Base-by-base conservation (phyloP, 2,329 filamentous ascomycete species). In the Aspergillus cejpii region DNA sequence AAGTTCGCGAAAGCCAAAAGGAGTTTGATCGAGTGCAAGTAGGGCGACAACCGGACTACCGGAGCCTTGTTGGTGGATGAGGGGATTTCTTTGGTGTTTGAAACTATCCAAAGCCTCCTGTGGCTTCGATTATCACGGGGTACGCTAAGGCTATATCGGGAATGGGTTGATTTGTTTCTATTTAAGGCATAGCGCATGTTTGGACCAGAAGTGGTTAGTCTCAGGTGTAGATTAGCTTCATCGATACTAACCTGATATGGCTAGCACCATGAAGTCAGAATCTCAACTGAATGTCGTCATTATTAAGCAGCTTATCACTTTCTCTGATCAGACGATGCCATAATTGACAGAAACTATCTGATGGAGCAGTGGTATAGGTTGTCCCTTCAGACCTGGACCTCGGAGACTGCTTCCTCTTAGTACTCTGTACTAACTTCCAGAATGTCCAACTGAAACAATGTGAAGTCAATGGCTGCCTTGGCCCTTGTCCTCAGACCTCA, bases 81-180 rank as follows among this genome's bases (percentile, higher is more conserved):
- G 43, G 33, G 43, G 29, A 37, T 41, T 42, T 38, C 38, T 36
- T 33, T n/a, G 20, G 26, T 43, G 24, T 37, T 38, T 41, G 24
- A 36, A 19, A 41, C 31, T 17, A 34, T 34, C 15, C 8, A 24
- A 45, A 43, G 41, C 43, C 39, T 49, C 43, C 37, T 39, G n/a
- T 45, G 45, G 36, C 43, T 43, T 50, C 48, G 43, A 50, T 51
- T 46, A 53, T 61, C 60, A 63, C 60, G 58, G 47, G 61, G 51
- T 44, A 26, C 52, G 37, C 49, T 52, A 52, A 34, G 24, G 40
- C 47, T 26, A 21, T 43, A 57, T 53, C 38, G 19, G 45, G 52
- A 31, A 14, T 50, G 47, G 39, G 15, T 41, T 50, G 39, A 45
- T 50, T 45, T 46, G 37, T 48, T 50, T 10, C 53, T 48, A 40